These are phyloP conservation scores for Escallonia rubra DNA, from an alignment of 129 eudicot species.

Conservation along the genomic window DNA sequence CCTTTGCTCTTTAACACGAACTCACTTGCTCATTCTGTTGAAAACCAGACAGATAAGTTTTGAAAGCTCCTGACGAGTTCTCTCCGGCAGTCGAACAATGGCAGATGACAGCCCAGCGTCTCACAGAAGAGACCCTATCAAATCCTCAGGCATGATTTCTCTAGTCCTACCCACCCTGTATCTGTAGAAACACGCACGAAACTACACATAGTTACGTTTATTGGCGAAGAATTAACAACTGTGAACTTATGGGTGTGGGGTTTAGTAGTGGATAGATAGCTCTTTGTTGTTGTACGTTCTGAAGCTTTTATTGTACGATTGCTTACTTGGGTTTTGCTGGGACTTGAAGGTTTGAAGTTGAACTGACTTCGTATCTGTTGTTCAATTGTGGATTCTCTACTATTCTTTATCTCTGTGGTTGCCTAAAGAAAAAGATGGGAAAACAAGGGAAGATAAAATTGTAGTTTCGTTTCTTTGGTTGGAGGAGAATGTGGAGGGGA, in stretches of 20 bases:
- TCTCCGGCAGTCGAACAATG: constrained; percentile 30
- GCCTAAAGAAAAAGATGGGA: not conserved
- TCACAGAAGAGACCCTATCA: constrained; percentile 68
- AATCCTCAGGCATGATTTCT: constrained; percentile 49
- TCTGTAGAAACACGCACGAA: not conserved
- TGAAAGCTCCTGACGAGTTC: not conserved
- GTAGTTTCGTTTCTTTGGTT: not conserved
- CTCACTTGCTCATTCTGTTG: not conserved
- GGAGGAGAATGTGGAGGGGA: constrained; percentile 4
- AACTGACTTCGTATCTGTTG: no score
- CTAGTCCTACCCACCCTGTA: not conserved
- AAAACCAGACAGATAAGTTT: not conserved
- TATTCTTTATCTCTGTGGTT: no score
- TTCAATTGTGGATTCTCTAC: no score
- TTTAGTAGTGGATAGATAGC: no score
- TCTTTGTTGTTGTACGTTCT: not conserved
- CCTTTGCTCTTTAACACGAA: not conserved
- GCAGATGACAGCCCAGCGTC: constrained; percentile 60
- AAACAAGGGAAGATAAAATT: not conserved
- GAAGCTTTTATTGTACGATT: not conserved
- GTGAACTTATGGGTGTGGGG: not conserved
- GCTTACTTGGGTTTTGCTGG: not conserved
- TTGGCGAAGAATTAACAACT: not conserved
- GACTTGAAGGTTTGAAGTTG: not conserved
- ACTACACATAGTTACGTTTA: not conserved